These are phyloP conservation scores for Fistulifera solaris DNA, from an alignment of 108 stramenopile genomes.

Conservation along the genomic window DNA sequence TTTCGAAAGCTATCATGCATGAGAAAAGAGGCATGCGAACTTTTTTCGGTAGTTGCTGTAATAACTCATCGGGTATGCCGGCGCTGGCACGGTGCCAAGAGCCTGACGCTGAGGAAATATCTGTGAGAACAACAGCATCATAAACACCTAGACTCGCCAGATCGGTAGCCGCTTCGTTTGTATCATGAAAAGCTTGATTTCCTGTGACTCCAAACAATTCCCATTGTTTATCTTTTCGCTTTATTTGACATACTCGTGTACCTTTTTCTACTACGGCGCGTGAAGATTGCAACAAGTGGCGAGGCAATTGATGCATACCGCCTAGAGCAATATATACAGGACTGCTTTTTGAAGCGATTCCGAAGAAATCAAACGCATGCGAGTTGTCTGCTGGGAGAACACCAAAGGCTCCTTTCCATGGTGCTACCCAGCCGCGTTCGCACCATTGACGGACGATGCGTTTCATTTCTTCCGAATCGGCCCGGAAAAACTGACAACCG, in stretches of 20 bases:
- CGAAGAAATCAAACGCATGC: conserved; percentile 40
- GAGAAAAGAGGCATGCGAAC: conserved; percentile 54
- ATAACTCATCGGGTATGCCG: conserved; percentile 38
- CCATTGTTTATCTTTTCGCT: conserved; percentile 16
- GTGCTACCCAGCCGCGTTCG: conserved; percentile 15
- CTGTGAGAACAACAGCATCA: conserved; percentile 56
- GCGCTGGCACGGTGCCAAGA: conserved; percentile 57
- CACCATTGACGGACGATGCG: conserved; percentile 25
- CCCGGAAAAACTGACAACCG: conserved; percentile 63
- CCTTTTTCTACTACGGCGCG: neutral
- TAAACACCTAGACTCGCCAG: conserved; percentile 8
- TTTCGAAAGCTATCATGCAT: conserved; percentile 45
- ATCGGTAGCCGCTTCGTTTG: conserved; percentile 19
- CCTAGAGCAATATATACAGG: conserved; percentile 25
- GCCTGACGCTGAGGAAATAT: conserved; percentile 36
- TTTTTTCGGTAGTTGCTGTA: conserved; percentile 3
- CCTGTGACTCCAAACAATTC: conserved; percentile 29
- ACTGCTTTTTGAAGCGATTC: conserved; percentile 25
- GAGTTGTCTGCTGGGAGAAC: neutral
- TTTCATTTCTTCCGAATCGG: conserved; percentile 33
- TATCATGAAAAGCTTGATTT: conserved; percentile 52
- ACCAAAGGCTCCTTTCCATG: conserved; percentile 46
- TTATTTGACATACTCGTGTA: neutral
- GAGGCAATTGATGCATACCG: conserved; percentile 19
- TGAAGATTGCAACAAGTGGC: conserved; percentile 6